phyloP scores from a whole-genome alignment of 2,329 filamentous ascomycete genomes.

The Magnaporthiopsis rhizophila region DNA sequence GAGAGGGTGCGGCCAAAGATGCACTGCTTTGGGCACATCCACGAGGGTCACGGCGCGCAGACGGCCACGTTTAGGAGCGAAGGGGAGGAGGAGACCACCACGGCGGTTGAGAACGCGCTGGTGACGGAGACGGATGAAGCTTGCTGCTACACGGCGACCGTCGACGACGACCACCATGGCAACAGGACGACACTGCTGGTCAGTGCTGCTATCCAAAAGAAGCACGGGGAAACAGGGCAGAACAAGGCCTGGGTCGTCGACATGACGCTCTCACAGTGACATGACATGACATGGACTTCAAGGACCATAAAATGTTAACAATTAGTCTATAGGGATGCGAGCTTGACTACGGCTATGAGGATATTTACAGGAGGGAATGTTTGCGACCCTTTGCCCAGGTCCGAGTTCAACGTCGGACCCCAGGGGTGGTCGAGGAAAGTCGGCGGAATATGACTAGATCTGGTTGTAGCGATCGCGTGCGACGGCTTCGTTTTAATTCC shows the following conservation, averaged over 20 bases:
- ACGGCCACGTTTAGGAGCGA: constrained; percentile 38
- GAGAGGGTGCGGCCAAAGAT: constrained; percentile 33
- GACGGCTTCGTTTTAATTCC: background rate
- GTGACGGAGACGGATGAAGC: constrained; percentile 11
- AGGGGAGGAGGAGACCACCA: background rate
- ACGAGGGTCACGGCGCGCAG: constrained; percentile 50
- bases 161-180: constrained; percentile 25
- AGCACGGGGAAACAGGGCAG: background rate
- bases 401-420: too few species aligned
- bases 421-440: too few species aligned
- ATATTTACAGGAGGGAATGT: too few species aligned
- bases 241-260: too few species aligned
- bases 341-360: too few species aligned
- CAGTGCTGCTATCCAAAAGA: constrained; percentile 38
- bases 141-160: constrained; percentile 12
- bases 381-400: too few species aligned
- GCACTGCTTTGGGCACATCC: constrained; percentile 53
- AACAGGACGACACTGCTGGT: constrained; percentile 37
- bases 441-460: too few species aligned
- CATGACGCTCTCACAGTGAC: too few species aligned
- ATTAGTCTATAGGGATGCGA: too few species aligned
- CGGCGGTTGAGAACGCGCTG: background rate
- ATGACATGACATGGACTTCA: too few species aligned
- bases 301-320: too few species aligned
- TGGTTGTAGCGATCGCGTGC: too few species aligned